These are phyloP conservation scores for Neonectria ditissima DNA, from an alignment of 2,329 filamentous ascomycete species.

Conservation along the genomic window DNA sequence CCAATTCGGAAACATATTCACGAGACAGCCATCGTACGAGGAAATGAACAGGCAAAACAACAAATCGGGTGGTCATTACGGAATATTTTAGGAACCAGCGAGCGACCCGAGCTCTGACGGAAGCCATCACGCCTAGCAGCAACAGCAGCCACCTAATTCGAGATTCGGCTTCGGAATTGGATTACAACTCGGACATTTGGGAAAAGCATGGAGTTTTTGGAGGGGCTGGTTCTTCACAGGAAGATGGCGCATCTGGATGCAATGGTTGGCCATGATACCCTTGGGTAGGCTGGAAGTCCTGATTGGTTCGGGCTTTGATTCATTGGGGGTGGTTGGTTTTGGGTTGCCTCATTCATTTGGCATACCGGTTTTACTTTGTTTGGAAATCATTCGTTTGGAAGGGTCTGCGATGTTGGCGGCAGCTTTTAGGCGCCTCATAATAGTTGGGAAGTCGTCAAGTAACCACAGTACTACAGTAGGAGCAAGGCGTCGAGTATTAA, in stretches of 20 bases:
- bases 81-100: slow-evolving; percentile 9
- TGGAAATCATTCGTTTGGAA: not conserved
- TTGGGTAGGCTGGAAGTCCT: slow-evolving; percentile 1
- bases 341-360: slow-evolving; percentile 9
- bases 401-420: not conserved
- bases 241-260: slow-evolving; percentile 14
- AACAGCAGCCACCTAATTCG: slow-evolving; percentile 8
- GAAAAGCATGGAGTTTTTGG: slow-evolving; percentile 18
- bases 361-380: not conserved
- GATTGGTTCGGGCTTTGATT: slow-evolving; percentile 4
- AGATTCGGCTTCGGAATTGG: slow-evolving; percentile 5
- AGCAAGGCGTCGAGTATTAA: not conserved
- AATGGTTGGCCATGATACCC: slow-evolving; percentile 10
- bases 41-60: slow-evolving; percentile 2
- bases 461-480: not conserved
- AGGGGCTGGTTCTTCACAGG: not conserved
- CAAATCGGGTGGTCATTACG: slow-evolving; percentile 1
- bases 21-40: not conserved
- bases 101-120: not conserved
- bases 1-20: slow-evolving; percentile 3
- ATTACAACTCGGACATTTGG: slow-evolving; percentile 8
- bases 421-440: not conserved
- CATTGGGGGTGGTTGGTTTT: not conserved
- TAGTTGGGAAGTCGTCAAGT: not conserved
- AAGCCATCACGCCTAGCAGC: not conserved